Evolutionary conservation across 768 basidiomycete genomes (phyloP).

Genomic region (Pholiota microspora): DNA sequence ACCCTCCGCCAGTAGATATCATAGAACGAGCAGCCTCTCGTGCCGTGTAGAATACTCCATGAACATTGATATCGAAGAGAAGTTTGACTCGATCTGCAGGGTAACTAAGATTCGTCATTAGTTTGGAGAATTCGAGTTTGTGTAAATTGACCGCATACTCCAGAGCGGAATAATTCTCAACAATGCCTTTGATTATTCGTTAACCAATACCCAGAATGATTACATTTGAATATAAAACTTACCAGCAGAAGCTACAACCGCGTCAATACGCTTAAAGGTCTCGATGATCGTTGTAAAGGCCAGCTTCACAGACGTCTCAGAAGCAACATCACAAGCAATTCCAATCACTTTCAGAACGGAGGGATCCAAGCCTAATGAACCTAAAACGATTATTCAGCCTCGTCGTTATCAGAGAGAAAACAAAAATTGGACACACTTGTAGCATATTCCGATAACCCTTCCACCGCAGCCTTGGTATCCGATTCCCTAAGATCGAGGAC

Average conservation of each 20-base stretch:
- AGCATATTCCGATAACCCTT: conserved; percentile 50
- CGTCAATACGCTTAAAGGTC: conserved; percentile 71
- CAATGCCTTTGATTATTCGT: conserved; percentile 54
- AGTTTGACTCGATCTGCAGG: conserved; percentile 82
- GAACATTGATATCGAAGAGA: conserved; percentile 90
- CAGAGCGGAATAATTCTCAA: conserved; percentile 85
- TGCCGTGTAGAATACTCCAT: conserved; percentile 94
- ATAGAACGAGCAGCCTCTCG: conserved; percentile 91
- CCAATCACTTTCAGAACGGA: conserved; percentile 69
- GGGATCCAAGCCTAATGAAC: conserved; percentile 50
- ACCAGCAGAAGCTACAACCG: conserved; percentile 89
- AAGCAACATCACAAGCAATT: conserved; percentile 84
- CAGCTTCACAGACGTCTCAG: conserved; percentile 73
- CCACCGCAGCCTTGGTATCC: conserved; percentile 66
- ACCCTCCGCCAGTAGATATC: conserved; percentile 78
- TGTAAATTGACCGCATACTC: conserved; percentile 51
- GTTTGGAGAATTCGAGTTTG: neutral
- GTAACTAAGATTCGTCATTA: conserved; percentile 48
- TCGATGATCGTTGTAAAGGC: conserved; percentile 66
- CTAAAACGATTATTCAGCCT: conserved; percentile 28
- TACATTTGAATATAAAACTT: no score
- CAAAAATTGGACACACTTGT: conserved; percentile 14
- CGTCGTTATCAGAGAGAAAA: neutral
- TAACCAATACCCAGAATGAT: no score
- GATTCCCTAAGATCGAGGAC: conserved; percentile 78